Base-by-base conservation (phyloP, 2,329 filamentous ascomycete genomes). In the Rachicladosporium sp. region DNA sequence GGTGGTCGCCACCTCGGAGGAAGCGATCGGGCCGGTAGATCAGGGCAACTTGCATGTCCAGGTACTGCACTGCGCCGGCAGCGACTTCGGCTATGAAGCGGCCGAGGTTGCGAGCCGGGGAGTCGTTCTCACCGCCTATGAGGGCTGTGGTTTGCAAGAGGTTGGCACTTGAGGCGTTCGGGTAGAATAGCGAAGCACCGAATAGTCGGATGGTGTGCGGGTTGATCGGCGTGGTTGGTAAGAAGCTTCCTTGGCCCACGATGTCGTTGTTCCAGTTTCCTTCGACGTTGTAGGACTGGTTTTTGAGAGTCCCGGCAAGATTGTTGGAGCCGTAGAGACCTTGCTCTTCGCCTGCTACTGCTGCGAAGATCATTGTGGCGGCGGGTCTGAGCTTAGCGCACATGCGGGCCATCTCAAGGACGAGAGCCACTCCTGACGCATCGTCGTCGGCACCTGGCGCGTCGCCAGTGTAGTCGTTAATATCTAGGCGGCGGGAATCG, bases 201-300 rank as follows among this genome's bases (percentile, higher is more conserved):
- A 76, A 76, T 10, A 71, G 58, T n/a, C 73, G 69, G 45, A 76
- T 63, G 4, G 69, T 71, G 49, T 65, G 63, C 30, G 10, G 46
- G 38, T 57, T 57, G 46, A 56, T 54, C 4, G 54, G 46, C 8
- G 40, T 42, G 37, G 53, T 54, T 63, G 69, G 47, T 19, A 71
- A 64, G 39, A 58, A 49, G 31, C 46, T 47, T 23, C 53, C 52
- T 5, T 52, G 70, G 29, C 73, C 73, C 4, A 76, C 67, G 41
- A 75, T 74, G 54, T 76, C 72, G 57, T 71, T 69, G 46, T 69
- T 76, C 40, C 72, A 64, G 63, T 74, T 74, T 10, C 65, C 73
- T 54, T 73, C 70, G 3, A 76, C 69, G 48, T 74, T 69, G 6
- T 65, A 65, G 35, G 60, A 68, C 4, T 64, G 57, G 47, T 73